Conservation (phyloP, 768 basidiomycete genomes). For the Hygrophorus pudorinus region DNA sequence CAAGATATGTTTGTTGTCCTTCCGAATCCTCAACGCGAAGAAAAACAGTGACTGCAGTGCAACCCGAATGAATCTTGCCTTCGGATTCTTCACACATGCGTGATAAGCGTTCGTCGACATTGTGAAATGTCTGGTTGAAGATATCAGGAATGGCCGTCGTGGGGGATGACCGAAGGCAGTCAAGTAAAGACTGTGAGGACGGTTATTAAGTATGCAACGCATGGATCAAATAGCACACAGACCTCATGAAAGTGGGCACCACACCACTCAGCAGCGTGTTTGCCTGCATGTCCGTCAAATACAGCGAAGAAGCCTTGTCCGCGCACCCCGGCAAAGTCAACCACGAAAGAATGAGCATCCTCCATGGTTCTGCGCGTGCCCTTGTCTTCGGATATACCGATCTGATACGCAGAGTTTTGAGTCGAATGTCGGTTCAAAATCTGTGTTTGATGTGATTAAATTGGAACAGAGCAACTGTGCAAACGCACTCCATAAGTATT, state of each 20-base stretch:
- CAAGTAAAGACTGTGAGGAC: constrained; percentile 40
- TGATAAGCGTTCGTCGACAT: constrained; percentile 78
- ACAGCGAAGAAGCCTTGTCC: constrained; percentile 98
- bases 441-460: constrained; percentile 23
- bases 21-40: constrained; percentile 80
- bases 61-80: constrained; percentile 92
- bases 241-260: constrained; percentile 93
- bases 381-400: constrained; percentile 78
- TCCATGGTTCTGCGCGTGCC: constrained; percentile 93
- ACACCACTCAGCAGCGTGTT: constrained; percentile 99
- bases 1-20: constrained; percentile 57
- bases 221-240: constrained; percentile 4
- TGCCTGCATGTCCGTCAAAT: constrained; percentile 98
- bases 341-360: constrained; percentile 92
- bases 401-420: constrained; percentile 53
- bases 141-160: constrained; percentile 67
- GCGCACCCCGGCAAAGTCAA: constrained; percentile 82
- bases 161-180: constrained; percentile 53
- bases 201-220: neutral
- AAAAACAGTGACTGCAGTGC: constrained; percentile 94
- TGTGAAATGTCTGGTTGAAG: constrained; percentile 90
- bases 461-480: neutral
- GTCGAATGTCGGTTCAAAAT: constrained; percentile 68
- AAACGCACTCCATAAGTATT: constrained; percentile 68
- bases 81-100: constrained; percentile 78